Evolutionary conservation across 306 rosid genomes (phyloP), one percentile per base, ranked within the genome.

Genomic region (Mimosa pudica): DNA sequence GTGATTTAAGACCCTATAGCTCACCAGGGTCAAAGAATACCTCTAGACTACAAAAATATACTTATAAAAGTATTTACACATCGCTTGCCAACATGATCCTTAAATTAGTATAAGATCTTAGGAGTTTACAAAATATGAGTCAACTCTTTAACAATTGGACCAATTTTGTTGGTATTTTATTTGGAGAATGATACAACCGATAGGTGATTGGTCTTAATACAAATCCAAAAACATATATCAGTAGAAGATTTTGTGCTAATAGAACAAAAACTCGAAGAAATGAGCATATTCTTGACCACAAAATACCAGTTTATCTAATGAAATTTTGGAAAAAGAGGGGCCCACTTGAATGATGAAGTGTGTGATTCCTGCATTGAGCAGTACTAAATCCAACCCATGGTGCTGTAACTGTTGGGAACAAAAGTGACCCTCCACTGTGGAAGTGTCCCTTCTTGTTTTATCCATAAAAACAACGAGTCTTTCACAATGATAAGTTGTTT

Each of bases 321-420:
- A 44, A 42, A 17, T 13, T 12, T 35, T 57, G 11, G 45, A 35
- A 64, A 63, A 33, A 41, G 35, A 9, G 36, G 30, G 9, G 35
- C 73, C 73, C 52, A 42, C 73, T 68, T 68, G 54, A 68, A 44
- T n/a, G 73, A 44, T 42, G 73, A n/a, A 68, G 73, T 41, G 51
- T 41, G 51, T 41, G 71, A 49, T 38, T 32, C 32, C 30, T 67
- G 30, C 49, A 10, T 67, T 16, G 32, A 1, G 71, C 54, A 44
- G 73, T 18, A 38, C 30, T 48, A 65, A 36, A 36, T 16, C 30
- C n/a, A 65, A 65, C 36, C 47, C 30, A 7, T 66, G 3, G 71
- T 66, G 71, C 47, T 2, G 13, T 44, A 18, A 68, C 35, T 68
- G 54, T 68, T n/a, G 35, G 73, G 73, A 44, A 68, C 73, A 68